Conservation (phyloP, 2,329 filamentous ascomycete species). For the Penicillium sp. region DNA sequence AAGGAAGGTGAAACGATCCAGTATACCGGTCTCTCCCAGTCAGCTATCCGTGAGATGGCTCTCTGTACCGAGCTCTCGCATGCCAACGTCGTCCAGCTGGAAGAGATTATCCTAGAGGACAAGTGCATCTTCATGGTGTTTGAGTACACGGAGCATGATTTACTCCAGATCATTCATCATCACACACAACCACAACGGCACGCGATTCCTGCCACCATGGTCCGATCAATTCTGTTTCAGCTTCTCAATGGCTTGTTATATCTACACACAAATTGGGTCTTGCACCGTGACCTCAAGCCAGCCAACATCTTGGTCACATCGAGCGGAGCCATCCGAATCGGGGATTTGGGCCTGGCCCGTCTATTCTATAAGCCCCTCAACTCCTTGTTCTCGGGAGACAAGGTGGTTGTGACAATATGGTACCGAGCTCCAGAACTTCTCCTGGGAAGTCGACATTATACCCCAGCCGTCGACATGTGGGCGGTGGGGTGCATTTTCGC, state of each 20-base stretch:
- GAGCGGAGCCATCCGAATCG: slow-evolving; percentile 86
- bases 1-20: slow-evolving; percentile 94
- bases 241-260: slow-evolving; percentile 93
- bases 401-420: slow-evolving; percentile 99
- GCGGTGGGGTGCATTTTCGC: slow-evolving; percentile 98
- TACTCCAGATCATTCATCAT: slow-evolving; percentile 97
- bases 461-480: slow-evolving; percentile 95
- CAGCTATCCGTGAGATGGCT: slow-evolving; percentile 95
- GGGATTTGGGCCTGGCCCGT: slow-evolving; percentile 87
- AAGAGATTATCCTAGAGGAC: slow-evolving; percentile 96
- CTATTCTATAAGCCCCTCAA: slow-evolving; percentile 93
- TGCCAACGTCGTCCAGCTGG: slow-evolving; percentile 82
- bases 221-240: slow-evolving; percentile 95
- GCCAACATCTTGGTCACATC: slow-evolving; percentile 99
- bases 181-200: slow-evolving; percentile 88
- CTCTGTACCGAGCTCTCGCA: slow-evolving; percentile 90
- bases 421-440: slow-evolving; percentile 94
- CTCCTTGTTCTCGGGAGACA: slow-evolving; percentile 89
- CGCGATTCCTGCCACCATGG: slow-evolving; percentile 81
- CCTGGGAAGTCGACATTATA: slow-evolving; percentile 92
- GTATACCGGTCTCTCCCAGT: slow-evolving; percentile 97
- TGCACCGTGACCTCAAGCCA: slow-evolving; percentile 94
- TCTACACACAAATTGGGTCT: slow-evolving; percentile 92
- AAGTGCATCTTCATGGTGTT: slow-evolving; percentile 99
- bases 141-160: slow-evolving; percentile 95